Evolutionary conservation across 148 eudicot species (phyloP), one percentile per base, ranked within the genome.

Genomic region (Talinum fruticosum): DNA sequence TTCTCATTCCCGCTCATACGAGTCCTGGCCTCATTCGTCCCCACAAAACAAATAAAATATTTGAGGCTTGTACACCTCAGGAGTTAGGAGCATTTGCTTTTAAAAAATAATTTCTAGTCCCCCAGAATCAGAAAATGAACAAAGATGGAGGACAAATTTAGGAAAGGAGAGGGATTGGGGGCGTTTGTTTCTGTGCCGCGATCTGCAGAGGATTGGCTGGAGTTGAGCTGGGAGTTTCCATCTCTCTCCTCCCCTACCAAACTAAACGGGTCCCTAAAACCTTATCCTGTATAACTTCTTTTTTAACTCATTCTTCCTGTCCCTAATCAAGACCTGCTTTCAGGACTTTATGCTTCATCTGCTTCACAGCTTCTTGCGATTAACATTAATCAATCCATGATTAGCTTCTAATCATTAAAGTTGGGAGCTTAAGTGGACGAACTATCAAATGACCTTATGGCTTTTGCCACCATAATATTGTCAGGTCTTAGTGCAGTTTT

Each of bases 1-100:
- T 65, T 38, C n/a, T 26, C 44, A 59, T 59, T 65, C 68, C 23
- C 64, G 33, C 66, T 23, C 73, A 75, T 47, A n/a, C n/a, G n/a
- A n/a, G n/a, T n/a, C 36, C 0, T 35, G 1, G 44, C 71, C 3
- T 4, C 6, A 80, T 49, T 80, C 30, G 79, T 47, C 49, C 2
- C 8, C 35, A 47, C 30, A 4, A 14, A 16, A 33, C 45, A 4
- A 41, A 41, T n/a, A n/a, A n/a, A n/a, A n/a, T n/a, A n/a, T 41
- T 41, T 41, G 47, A 41, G 47, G 47, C 47, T 8, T 41, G 47
- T 8, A 8, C 8, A 4, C 8, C 44, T 49, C 13, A 12, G 10
- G 54, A 16, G 15, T 49, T n/a, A n/a, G n/a, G n/a, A n/a, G n/a
- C n/a, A n/a, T n/a, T n/a, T 49, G 10, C 13, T 49, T 49, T 49